phyloP scores from a whole-genome alignment of 139 green algal species.

The Tetradesmus lagerheimii region DNA sequence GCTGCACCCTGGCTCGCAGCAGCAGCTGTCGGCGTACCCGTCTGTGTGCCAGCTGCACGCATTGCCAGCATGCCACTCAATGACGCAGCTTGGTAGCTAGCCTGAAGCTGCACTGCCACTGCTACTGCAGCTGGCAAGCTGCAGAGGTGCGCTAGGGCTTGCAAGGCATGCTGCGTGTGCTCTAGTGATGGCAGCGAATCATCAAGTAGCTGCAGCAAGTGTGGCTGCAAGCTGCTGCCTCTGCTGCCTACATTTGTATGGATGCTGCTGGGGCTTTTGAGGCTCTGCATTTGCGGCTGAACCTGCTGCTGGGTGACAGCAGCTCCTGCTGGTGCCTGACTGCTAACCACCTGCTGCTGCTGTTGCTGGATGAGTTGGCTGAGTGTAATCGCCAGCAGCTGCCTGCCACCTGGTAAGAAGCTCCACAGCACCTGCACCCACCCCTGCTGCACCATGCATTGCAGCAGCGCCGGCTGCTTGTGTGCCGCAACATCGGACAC shows the following conservation, averaged over 20 bases:
- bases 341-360: background rate
- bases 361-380: constrained; percentile 30
- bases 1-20: background rate
- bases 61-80: background rate
- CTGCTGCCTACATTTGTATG: background rate
- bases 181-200: constrained; percentile 33
- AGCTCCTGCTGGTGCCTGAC: background rate
- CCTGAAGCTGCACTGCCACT: constrained; percentile 26
- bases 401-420: constrained; percentile 24
- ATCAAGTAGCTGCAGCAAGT: constrained; percentile 31
- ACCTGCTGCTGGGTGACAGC: background rate
- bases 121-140: background rate
- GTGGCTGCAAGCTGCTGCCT: constrained; percentile 2
- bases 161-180: constrained; percentile 11
- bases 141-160: constrained; percentile 11
- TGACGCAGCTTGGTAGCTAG: background rate
- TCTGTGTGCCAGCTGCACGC: background rate
- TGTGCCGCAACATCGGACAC: background rate
- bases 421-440: constrained; percentile 36
- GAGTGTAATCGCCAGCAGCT: constrained; percentile 9
- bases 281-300: background rate
- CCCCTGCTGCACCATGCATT: constrained; percentile 21
- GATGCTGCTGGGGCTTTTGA: background rate
- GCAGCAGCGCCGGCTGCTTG: constrained; percentile 13
- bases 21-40: background rate